These are phyloP conservation scores for Conoideocrella luteorostrata DNA, from an alignment of 2,329 filamentous ascomycete species.

Conservation along the genomic window DNA sequence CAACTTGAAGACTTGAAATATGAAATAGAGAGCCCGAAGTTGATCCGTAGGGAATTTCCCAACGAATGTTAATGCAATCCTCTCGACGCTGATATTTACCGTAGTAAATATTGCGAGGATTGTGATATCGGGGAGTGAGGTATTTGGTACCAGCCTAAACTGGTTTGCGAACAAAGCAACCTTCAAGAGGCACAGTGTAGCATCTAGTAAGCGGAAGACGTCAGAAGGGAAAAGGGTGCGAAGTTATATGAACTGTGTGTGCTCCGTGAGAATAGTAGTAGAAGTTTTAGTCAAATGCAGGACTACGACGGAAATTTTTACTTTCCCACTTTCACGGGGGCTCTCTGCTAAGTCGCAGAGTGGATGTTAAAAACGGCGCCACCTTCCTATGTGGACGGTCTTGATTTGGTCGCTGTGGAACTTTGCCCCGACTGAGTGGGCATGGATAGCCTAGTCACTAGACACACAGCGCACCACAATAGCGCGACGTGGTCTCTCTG, in stretches of 20 bases:
- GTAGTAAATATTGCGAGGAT: no score
- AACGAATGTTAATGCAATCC: background rate
- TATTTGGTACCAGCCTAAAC: background rate
- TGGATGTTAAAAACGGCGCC: background rate
- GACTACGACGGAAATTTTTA: slow-evolving; percentile 1
- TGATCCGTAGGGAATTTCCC: background rate
- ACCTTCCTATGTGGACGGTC: background rate
- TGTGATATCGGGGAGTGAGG: background rate
- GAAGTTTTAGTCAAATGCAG: background rate
- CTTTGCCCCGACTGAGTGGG: background rate
- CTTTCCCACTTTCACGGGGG: background rate
- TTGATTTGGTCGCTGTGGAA: background rate
- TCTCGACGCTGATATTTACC: background rate
- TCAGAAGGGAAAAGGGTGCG: background rate
- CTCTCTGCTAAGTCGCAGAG: no score
- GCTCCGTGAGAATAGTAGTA: slow-evolving; percentile 15
- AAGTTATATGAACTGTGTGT: no score
- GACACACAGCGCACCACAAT: background rate
- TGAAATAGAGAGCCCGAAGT: background rate
- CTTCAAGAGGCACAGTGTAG: background rate
- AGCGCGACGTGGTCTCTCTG: slow-evolving; percentile 9
- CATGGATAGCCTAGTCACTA: background rate
- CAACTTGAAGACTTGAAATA: slow-evolving; percentile 73
- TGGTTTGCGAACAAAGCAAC: background rate
- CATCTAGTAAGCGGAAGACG: background rate